Evolutionary conservation across 805 yeast species (phyloP), one percentile per base, ranked within the genome.

Genomic region (Teunomyces lycoperdinae): DNA sequence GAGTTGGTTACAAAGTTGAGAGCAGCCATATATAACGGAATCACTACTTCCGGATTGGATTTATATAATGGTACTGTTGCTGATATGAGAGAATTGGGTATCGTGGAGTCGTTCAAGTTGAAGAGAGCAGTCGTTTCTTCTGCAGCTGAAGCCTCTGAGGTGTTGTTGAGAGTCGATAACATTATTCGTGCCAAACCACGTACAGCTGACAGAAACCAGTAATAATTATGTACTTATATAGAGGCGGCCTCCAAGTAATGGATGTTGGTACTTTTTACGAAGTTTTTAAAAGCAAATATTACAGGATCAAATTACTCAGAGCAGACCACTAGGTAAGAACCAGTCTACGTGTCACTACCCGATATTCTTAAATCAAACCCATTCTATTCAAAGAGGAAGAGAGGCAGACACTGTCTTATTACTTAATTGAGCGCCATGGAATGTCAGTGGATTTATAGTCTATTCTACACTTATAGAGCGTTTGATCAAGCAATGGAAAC

Each of bases 101-200:
- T 92, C 57, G 90, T 94, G 45, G 99, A 94, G 72, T 84, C 95
- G 54, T 94, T 79, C 71, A 92, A 91, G 70, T 79, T 94, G 67
- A 94, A 94, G 73, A 78, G 81, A 54, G 96, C 97, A 2, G 99
- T 95, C 11, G 97, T 94, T 13, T 81, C 90, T 10, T 85, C 95
- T 42, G 98, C 99, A 4, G 78, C 96, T n/a, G 99, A 94, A 73
- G 99, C 99, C 29, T 95, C 98, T 4, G 98, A 94, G 73, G 91
- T 94, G 42, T 78, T 94, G 56, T 73, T 94, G 61, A 83, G 99
- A 65, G 99, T 94, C 38, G 99, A 94, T 66, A 92, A 94, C 68
- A 94, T 94, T 56, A 89, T 94, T 54, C 84, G 96, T 57, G 98
- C 99, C 30, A 91, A 88, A 67, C 99, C 99, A 54, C 80, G 99